Evolutionary conservation across 2,329 filamentous ascomycete species (phyloP), one percentile per base, ranked within the genome.

Genomic region (Colletotrichum sp.): DNA sequence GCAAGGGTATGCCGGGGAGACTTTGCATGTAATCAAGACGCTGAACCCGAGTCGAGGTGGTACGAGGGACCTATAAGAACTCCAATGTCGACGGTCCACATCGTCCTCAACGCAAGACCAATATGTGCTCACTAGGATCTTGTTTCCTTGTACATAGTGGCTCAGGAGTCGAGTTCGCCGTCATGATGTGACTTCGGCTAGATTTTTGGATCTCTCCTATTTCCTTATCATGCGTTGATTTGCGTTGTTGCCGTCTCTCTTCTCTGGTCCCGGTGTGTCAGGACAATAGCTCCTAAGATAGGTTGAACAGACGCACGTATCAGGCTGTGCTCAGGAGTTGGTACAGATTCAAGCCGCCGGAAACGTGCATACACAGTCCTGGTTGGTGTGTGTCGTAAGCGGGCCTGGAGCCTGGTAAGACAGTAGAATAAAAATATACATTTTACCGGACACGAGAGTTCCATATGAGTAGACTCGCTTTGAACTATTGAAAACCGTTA

Each of bases 101-200:
- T 8, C 6, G 10, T 22, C 43, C 10, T 52, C n/a, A 52, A 52
- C n/a, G 43, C 43, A 52, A 52, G 43, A 9, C 18, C n/a, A 22
- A 48, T n/a, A n/a, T 1, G 18, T 1, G 1, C 15, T 48, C 1
- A n/a, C 0, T 1, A 18, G 2, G 16, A 18, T 39, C 16, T 18
- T 43, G 18, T 7, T n/a, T 12, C 10, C 18, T 22, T 22, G 43
- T 52, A 22, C 43, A 13, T 4, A 10, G n/a, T 52, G 43, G n/a
- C 43, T 22, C 43, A 52, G 10, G 9, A 22, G n/a, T 22, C 2
- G 12, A 22, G 9, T n/a, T n/a, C 9, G 18, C 39, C 9, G 6
- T 22, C 10, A 13, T 13, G n/a, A 12, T 3, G n/a, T 52, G 43
- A 7, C 6, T 22, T 48, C 3, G 6, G 5, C 10, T 10, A n/a